Evolutionary conservation across 2,329 filamentous ascomycete species (phyloP), one percentile per base, ranked within the genome.

Genomic region (Aplosporella prunicola): DNA sequence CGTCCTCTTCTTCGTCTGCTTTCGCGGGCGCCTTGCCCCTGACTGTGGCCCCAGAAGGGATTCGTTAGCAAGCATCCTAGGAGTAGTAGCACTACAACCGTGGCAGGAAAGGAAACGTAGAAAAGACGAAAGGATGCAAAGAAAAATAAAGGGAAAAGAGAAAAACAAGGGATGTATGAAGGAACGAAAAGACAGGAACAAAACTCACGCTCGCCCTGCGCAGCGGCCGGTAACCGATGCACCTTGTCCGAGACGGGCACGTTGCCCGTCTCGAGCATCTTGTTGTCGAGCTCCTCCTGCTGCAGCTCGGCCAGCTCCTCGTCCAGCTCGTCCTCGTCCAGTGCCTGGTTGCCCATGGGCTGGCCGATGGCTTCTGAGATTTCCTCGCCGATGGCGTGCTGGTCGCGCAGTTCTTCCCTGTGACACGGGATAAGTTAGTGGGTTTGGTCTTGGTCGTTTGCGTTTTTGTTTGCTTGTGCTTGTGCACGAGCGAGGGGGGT

Each of bases 321-420:
- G 44, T 93, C 82, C 51, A 98, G 64, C 41, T 95, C 89, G 30
- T 72, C 73, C 48, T 96, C 91, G 68, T 96, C 89, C 52, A 91
- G 67, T 71, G 69, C 54, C 80, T 79, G 59, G 71, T 76, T 47
- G 78, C 67, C 46, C 68, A 73, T 58, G 74, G 77, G 63, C 62
- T 78, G 56, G 18, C 83, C 85, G 51, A 98, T 91, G 27, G 83
- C 87, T 49, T 77, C 76, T 53, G 80, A 80, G 55, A 98, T 95
- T 59, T 98, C 89, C 60, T 95, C 81, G 67, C 84, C 89, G 60
- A 96, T 80, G 39, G 78, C 80, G 63, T 94, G 91, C 61, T 94
- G 87, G 61, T 96, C 89, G 51, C 84, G 78, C 45, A 98, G 72
- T 60, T 80, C 76, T 56, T 94, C 89, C 85, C 86, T 93, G 54